Percentiles rank a stretch among this genome's conserved stretches.
Evolutionary conservation across 2,329 filamentous ascomycete species (phyloP).

Genomic region (Apiospora phragmitis): DNA sequence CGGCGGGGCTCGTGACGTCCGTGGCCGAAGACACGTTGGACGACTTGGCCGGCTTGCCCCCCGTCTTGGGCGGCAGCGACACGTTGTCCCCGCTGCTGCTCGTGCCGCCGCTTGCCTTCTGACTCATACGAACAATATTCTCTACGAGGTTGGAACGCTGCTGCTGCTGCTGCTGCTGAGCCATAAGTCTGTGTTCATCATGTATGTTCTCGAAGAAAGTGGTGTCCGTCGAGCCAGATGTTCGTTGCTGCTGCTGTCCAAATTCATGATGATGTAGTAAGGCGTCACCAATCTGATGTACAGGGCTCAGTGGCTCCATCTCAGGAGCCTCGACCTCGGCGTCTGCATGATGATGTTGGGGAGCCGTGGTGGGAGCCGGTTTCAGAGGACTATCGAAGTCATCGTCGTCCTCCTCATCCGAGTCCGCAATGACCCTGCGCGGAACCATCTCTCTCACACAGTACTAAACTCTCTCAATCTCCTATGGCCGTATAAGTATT

Average conservation of each 20-base stretch:
- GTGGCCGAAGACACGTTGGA: constrained; percentile 28
- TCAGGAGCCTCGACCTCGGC: constrained; percentile 22
- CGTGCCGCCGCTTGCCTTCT: constrained; percentile 26
- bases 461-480: constrained; percentile 10
- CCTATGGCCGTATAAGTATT: not conserved
- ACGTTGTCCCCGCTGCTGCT: constrained; percentile 28
- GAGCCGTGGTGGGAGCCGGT: not conserved
- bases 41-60: constrained; percentile 18
- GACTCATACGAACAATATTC: constrained; percentile 33
- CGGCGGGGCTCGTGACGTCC: constrained; percentile 27
- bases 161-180: constrained; percentile 12
- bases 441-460: constrained; percentile 22
- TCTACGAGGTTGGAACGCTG: constrained; percentile 33
- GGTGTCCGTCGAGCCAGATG: constrained; percentile 27
- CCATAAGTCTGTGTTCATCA: constrained; percentile 20
- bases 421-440: constrained; percentile 34
- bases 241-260: constrained; percentile 14
- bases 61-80: constrained; percentile 24
- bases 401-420: constrained; percentile 32
- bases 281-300: constrained; percentile 10
- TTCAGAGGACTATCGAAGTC: not conserved
- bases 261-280: not conserved
- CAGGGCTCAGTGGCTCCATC: constrained; percentile 30
- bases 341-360: not conserved
- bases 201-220: constrained; percentile 31